These are phyloP conservation scores for Termitomyces sp. DNA, from an alignment of 768 basidiomycete species.

Conservation along the genomic window DNA sequence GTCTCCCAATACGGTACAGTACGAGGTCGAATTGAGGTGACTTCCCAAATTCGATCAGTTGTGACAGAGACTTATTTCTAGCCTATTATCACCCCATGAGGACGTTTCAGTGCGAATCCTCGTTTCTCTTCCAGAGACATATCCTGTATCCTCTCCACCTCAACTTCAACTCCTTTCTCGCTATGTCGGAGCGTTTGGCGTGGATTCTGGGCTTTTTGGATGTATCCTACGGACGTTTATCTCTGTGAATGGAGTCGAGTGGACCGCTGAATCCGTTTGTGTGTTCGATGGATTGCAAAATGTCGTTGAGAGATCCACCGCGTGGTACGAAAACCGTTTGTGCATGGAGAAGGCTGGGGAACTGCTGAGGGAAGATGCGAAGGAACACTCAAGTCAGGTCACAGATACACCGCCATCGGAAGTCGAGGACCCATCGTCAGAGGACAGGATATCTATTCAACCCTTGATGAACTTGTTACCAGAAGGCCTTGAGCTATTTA, in stretches of 20 bases:
- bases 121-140: constrained; percentile 55
- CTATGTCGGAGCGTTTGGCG: constrained; percentile 78
- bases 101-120: constrained; percentile 49
- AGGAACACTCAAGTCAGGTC: constrained; percentile 19
- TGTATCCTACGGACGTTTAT: constrained; percentile 78
- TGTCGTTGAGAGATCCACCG: constrained; percentile 59
- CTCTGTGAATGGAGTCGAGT: constrained; percentile 74
- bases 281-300: constrained; percentile 87
- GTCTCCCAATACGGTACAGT: constrained; percentile 56
- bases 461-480: constrained; percentile 33
- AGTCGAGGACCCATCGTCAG: background rate
- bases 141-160: constrained; percentile 68
- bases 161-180: constrained; percentile 83
- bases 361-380: constrained; percentile 50
- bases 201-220: constrained; percentile 72
- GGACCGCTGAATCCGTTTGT: constrained; percentile 68
- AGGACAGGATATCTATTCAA: constrained; percentile 10
- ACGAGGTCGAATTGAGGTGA: constrained; percentile 64
- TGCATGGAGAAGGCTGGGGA: constrained; percentile 53
- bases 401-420: constrained; percentile 3
- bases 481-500: constrained; percentile 60
- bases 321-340: constrained; percentile 72
- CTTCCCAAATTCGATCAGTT: constrained; percentile 19
- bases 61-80: constrained; percentile 28
- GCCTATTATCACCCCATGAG: constrained; percentile 52